Evolutionary conservation across 345 rosid genomes (phyloP).

Genomic region (Dovyalis caffra): DNA sequence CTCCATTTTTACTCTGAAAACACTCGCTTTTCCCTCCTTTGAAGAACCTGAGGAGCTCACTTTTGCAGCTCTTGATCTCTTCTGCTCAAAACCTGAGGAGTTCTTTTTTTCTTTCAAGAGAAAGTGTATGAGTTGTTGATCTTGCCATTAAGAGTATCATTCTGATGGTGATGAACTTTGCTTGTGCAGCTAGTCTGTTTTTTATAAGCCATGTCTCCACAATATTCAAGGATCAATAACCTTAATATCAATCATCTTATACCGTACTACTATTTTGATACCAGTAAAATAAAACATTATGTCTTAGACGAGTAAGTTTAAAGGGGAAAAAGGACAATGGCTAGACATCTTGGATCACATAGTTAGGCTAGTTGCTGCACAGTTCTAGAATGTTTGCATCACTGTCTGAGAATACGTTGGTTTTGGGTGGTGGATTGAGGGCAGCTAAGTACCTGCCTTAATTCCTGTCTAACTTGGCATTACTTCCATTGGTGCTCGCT

Average conservation of each 20-base stretch:
- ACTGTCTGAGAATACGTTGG: background rate
- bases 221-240: too few species aligned
- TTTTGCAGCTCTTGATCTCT: constrained; percentile 46
- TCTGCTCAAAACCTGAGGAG: constrained; percentile 27
- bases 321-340: background rate
- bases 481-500: background rate
- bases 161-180: background rate
- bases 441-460: too few species aligned
- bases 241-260: too few species aligned
- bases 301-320: background rate
- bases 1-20: constrained; percentile 36
- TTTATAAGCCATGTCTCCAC: background rate
- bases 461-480: too few species aligned
- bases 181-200: background rate
- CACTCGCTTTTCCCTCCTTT: constrained; percentile 33
- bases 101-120: too few species aligned
- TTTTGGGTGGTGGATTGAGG: background rate
- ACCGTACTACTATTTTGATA: background rate
- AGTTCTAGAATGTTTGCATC: background rate
- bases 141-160: background rate
- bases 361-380: background rate
- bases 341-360: background rate
- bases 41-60: constrained; percentile 24
- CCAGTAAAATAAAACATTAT: too few species aligned
- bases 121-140: background rate